Evolutionary conservation across 306 rosid genomes (phyloP).

Genomic region (Quercus bicolor): DNA sequence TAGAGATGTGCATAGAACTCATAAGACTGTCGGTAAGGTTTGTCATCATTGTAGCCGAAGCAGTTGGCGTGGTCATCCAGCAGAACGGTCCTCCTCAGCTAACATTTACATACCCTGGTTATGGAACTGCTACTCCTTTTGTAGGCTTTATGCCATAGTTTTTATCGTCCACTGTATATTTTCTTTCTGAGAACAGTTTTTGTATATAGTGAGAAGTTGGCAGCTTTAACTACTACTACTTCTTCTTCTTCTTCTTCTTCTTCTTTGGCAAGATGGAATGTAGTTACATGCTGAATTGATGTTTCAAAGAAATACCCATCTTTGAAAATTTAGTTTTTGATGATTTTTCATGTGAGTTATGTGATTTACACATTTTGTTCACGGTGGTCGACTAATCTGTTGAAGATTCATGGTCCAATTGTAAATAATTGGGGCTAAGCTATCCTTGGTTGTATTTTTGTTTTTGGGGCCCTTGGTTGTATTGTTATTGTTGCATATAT

Average conservation of each 20-base stretch:
- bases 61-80: constrained; percentile 49
- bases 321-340: not conserved
- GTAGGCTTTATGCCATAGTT: constrained; percentile 54
- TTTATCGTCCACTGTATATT: not conserved
- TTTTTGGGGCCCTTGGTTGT: no score
- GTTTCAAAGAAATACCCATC: not conserved
- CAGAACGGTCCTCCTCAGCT: constrained; percentile 27
- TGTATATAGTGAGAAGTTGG: not conserved
- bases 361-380: no score
- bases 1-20: constrained; percentile 53
- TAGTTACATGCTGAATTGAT: not conserved
- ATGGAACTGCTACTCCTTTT: constrained; percentile 41
- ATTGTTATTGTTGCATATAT: no score
- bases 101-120: constrained; percentile 9
- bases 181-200: not conserved
- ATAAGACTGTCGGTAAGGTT: constrained; percentile 66
- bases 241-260: not conserved
- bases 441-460: no score
- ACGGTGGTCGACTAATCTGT: no score
- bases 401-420: no score
- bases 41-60: constrained; percentile 63
- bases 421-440: no score
- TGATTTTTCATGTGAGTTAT: no score
- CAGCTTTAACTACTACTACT: not conserved
- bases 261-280: no score